Evolutionary conservation across 805 yeast genomes (phyloP).

Genomic region (Sporopachydermia lactativora): DNA sequence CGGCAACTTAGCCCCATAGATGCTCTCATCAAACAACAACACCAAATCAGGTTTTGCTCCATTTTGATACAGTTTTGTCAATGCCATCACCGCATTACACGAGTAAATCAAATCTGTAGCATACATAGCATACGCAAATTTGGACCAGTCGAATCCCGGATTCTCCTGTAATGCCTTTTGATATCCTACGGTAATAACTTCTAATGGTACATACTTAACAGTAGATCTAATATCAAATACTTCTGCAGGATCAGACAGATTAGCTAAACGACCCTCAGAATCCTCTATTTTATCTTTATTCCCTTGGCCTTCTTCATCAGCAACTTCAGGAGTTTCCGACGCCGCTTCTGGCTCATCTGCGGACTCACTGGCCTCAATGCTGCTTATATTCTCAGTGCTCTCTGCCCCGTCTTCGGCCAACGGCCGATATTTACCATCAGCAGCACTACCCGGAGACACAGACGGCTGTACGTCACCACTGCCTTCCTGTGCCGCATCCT

Average conservation of each 20-base stretch:
- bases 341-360: no score
- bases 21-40: conserved; percentile 24
- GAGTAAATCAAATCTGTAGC: conserved; percentile 39
- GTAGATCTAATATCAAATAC: neutral
- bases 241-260: neutral
- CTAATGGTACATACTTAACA: neutral
- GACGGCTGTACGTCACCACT: no score
- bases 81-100: conserved; percentile 37
- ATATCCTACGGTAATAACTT: neutral
- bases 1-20: conserved; percentile 13
- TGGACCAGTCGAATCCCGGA: conserved; percentile 24
- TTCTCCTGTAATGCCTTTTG: conserved; percentile 5
- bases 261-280: no score
- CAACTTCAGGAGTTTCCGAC: no score
- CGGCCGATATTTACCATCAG: no score
- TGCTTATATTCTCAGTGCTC: no score
- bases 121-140: conserved; percentile 44
- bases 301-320: no score
- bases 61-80: conserved; percentile 24
- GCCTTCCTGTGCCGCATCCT: no score
- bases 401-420: no score
- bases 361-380: no score
- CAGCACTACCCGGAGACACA: no score
- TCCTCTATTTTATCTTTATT: no score
- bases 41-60: conserved; percentile 33